These are phyloP conservation scores for Veloporphyrellus conicus DNA, from an alignment of 1,284 basidiomycete species.

Conservation along the genomic window DNA sequence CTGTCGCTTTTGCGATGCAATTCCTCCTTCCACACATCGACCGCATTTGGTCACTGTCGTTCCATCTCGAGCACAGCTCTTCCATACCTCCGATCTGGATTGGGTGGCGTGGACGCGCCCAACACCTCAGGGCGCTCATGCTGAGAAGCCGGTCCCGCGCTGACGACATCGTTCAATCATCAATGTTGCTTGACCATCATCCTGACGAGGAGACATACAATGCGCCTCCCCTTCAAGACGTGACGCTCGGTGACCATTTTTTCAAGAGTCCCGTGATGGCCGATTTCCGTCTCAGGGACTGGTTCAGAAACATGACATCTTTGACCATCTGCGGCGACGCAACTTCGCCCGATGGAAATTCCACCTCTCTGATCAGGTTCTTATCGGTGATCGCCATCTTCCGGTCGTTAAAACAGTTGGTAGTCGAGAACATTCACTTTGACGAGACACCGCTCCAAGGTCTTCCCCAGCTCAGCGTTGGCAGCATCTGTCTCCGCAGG, in stretches of 20 bases:
- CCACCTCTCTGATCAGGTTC: slow-evolving; percentile 9
- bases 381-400: slow-evolving; percentile 4
- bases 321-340: slow-evolving; percentile 7
- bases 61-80: slow-evolving; percentile 9
- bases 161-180: no score
- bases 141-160: slow-evolving; percentile 1
- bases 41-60: slow-evolving; percentile 13
- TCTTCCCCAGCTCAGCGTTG: not conserved
- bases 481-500: slow-evolving; percentile 1
- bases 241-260: slow-evolving; percentile 6
- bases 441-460: not conserved
- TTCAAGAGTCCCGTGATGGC: slow-evolving; percentile 8
- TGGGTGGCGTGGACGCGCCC: slow-evolving; percentile 9
- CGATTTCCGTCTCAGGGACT: slow-evolving; percentile 4
- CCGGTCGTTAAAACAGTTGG: slow-evolving; percentile 1
- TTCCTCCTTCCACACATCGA: slow-evolving; percentile 6
- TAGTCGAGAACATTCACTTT: slow-evolving; percentile 12
- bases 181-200: no score
- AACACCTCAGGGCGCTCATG: slow-evolving; percentile 4
- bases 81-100: slow-evolving; percentile 13
- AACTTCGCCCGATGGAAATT: not conserved
- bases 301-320: slow-evolving; percentile 11
- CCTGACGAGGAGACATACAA: slow-evolving; percentile 5
- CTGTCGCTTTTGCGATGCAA: not conserved
- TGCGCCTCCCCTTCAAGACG: not conserved